A percentile compares a stretch with the other conserved stretches of the same genome.
Evolutionary conservation across 768 basidiomycete species (phyloP).

Genomic region (Pluteus cervinus): DNA sequence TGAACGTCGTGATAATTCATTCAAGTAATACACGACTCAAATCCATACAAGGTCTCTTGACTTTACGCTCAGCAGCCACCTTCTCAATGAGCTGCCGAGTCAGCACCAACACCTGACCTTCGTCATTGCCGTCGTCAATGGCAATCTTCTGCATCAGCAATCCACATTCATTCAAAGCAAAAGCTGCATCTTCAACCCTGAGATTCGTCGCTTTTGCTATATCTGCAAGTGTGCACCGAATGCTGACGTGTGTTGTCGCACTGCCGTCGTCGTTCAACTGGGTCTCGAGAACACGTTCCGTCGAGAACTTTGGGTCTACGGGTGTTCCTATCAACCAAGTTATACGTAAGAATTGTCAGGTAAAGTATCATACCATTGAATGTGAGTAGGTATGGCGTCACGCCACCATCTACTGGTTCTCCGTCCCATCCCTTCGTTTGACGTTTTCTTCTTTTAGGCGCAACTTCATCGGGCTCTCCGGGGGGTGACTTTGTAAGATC

Average conservation of each 20-base stretch:
- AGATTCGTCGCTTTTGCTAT: conserved; percentile 79
- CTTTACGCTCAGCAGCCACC: conserved; percentile 59
- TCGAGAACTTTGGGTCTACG: conserved; percentile 48
- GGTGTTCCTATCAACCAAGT: too few relatives aligned
- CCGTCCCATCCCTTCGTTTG: conserved; percentile 70
- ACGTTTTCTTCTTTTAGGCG: conserved; percentile 31
- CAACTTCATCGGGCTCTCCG: conserved; percentile 19
- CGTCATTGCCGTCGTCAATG: conserved; percentile 13
- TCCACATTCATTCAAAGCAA: conserved; percentile 85
- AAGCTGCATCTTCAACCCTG: conserved; percentile 79
- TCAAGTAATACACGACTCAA: conserved; percentile 49
- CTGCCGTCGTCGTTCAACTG: conserved; percentile 57
- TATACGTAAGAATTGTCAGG: too few relatives aligned
- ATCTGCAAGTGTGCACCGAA: conserved; percentile 68
- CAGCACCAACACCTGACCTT: conserved; percentile 30
- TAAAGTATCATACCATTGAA: conserved; percentile 32
- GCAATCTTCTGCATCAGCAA: conserved; percentile 46
- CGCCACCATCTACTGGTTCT: conserved; percentile 27
- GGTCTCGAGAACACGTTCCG: conserved; percentile 53
- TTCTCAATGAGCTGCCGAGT: conserved; percentile 37
- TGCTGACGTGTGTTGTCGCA: conserved; percentile 60
- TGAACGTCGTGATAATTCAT: not conserved
- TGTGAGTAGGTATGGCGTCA: conserved; percentile 30
- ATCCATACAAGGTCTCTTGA: conserved; percentile 68
- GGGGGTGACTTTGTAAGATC: conserved; percentile 30